Percentiles rank a stretch among this genome's conserved stretches.
phyloP scores from a whole-genome alignment of 768 basidiomycete species.

The Hypsizygus marmoreus region DNA sequence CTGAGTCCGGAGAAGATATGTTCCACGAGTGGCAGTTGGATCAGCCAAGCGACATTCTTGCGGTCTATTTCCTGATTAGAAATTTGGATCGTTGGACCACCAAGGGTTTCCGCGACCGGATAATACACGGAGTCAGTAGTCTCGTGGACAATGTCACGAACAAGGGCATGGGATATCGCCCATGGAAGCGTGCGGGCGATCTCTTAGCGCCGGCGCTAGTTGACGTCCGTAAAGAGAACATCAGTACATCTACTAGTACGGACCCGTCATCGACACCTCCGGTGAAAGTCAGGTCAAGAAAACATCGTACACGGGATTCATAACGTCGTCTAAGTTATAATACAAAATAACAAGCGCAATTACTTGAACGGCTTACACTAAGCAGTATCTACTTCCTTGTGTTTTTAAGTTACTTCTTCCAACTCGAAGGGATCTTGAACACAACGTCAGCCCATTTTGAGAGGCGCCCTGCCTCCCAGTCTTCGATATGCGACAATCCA shows the following conservation, averaged over 20 bases:
- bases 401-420: constrained; percentile 47
- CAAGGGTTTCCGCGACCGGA: constrained; percentile 39
- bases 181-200: constrained; percentile 52
- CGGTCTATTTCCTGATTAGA: constrained; percentile 51
- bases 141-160: constrained; percentile 35
- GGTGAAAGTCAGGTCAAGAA: constrained; percentile 14
- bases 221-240: constrained; percentile 36
- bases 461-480: constrained; percentile 76
- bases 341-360: no score
- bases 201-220: constrained; percentile 19
- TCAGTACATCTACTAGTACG: constrained; percentile 16
- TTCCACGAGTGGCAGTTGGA: constrained; percentile 56
- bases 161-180: constrained; percentile 34
- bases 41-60: constrained; percentile 43
- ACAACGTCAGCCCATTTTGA: constrained; percentile 68
- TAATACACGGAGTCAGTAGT: constrained; percentile 39
- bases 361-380: no score
- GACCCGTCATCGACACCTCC: constrained; percentile 17
- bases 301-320: constrained; percentile 5
- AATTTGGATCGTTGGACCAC: constrained; percentile 58
- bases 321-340: no score
- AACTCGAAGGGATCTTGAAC: constrained; percentile 74
- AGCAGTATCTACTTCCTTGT: constrained; percentile 6
- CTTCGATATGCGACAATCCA: constrained; percentile 71
- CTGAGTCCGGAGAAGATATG: constrained; percentile 14